Evolutionary conservation across 2,329 filamentous ascomycete genomes (phyloP).

Genomic region (Chaetomium olivaceum): DNA sequence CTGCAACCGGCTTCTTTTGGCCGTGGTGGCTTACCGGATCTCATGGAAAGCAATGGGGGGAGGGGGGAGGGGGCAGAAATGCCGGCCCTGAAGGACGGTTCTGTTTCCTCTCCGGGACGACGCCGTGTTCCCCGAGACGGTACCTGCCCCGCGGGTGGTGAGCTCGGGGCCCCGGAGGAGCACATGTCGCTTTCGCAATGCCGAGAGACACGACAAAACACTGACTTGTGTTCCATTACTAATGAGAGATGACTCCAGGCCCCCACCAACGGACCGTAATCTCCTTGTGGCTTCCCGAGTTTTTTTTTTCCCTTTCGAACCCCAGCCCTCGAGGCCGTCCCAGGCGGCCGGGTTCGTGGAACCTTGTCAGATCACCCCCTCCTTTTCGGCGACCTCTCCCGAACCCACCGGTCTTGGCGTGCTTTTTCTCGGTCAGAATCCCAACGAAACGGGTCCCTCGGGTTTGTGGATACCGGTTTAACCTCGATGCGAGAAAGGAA

Average conservation of each 20-base stretch:
- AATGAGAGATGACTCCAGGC: conserved; percentile 1
- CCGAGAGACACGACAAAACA: neutral
- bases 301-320: neutral
- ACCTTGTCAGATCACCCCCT: conserved; percentile 26
- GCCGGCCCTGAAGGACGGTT: neutral
- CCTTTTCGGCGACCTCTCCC: conserved; percentile 22
- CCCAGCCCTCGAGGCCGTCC: conserved; percentile 16
- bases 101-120: neutral
- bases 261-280: conserved; percentile 12
- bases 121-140: conserved; percentile 1
- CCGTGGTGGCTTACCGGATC: neutral
- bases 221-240: conserved; percentile 6
- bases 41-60: conserved; percentile 2
- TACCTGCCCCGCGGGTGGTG: neutral
- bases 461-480: neutral
- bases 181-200: neutral
- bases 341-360: conserved; percentile 29
- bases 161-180: neutral
- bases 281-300: neutral
- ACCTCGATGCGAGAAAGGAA: conserved; percentile 2
- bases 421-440: conserved; percentile 7
- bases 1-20: conserved; percentile 20
- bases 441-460: conserved; percentile 9
- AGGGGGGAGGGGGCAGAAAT: neutral
- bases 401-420: conserved; percentile 19